Base-by-base conservation (phyloP, 1,284 basidiomycete species). In the Erythrobasidium hasegawianum region DNA sequence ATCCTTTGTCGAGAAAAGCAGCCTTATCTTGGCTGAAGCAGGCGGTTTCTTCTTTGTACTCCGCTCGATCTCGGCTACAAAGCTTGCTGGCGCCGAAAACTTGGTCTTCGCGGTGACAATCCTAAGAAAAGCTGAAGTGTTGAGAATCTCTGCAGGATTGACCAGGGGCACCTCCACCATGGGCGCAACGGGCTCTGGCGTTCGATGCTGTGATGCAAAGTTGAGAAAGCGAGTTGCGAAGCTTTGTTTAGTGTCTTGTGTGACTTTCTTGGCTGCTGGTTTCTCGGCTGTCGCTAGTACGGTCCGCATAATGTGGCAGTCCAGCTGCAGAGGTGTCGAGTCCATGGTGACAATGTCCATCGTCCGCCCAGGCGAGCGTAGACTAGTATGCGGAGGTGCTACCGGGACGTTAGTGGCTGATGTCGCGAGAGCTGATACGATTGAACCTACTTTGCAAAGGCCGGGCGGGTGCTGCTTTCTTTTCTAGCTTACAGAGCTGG, bases 1-100 rank as follows among this genome's bases (percentile, higher is more conserved):
- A 53, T 89, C 87, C 73, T 92, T 91, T 5, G 88, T 87, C 0
- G 93, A 95, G 80, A 90, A 97, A 49, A 98, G 91, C 20, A 98
- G 80, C 71, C 89, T 86, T 65, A 90, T 87, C 56, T 84, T 86
- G 74, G 94, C 85, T 60, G 81, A 83, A 8, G 79, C 80, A 0
- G 96, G 96, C 0, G 92, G 88, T 49, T 89, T 87, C 81, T 98
- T 98, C 83, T 97, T 97, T 0, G 94, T 98, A 9, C 91, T 90
- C 57, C 95, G 83, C 72, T 91, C 84, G 38, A 98, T 81, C 76
- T 97, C 95, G 1, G 82, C 77, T 0, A 83, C 82, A 69, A 93
- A 84, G 68, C 88, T 86, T 68, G 84, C 81, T 68, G 87, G 85
- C 2, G 94, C 79, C 18, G 81, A 82, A 20, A 96, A 88, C 65